Evolutionary conservation across 371 early-diverging fungal genomes (phyloP).

Genomic region (Mucor indicus): DNA sequence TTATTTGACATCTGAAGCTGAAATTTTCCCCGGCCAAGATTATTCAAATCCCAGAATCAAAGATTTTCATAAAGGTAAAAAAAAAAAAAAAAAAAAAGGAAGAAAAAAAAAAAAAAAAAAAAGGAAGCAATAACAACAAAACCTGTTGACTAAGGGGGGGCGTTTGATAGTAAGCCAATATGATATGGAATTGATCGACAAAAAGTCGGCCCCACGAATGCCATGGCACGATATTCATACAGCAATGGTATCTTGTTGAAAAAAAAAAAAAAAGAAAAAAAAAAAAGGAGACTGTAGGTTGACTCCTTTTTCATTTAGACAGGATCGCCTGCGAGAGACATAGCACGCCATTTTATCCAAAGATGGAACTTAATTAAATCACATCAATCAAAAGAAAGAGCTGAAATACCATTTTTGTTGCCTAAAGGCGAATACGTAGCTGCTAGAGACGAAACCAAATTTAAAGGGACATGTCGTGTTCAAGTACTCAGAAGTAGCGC

Average conservation of each 20-base stretch:
- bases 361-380: conserved; percentile 89
- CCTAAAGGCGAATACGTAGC: conserved; percentile 78
- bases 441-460: conserved; percentile 62
- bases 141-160: not conserved
- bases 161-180: conserved; percentile 30
- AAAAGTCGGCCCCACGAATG: conserved; percentile 66
- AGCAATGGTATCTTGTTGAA: conserved; percentile 65
- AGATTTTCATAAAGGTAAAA: conserved; percentile 75
- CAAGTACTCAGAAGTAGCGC: conserved; percentile 71
- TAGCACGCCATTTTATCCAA: conserved; percentile 88
- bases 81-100: not conserved
- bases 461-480: conserved; percentile 62
- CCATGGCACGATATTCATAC: conserved; percentile 94
- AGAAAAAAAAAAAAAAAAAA: not conserved
- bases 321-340: conserved; percentile 78
- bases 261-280: no score
- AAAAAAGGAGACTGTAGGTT: not conserved
- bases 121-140: not conserved
- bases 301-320: conserved; percentile 17
- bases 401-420: conserved; percentile 66
- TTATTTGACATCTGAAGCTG: conserved; percentile 37
- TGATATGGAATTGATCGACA: conserved; percentile 33
- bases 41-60: conserved; percentile 89
- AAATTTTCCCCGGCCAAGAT: conserved; percentile 86
- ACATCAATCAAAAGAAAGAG: conserved; percentile 53